Conservation (phyloP, 148 eudicot species). For the Arctostaphylos glauca region DNA sequence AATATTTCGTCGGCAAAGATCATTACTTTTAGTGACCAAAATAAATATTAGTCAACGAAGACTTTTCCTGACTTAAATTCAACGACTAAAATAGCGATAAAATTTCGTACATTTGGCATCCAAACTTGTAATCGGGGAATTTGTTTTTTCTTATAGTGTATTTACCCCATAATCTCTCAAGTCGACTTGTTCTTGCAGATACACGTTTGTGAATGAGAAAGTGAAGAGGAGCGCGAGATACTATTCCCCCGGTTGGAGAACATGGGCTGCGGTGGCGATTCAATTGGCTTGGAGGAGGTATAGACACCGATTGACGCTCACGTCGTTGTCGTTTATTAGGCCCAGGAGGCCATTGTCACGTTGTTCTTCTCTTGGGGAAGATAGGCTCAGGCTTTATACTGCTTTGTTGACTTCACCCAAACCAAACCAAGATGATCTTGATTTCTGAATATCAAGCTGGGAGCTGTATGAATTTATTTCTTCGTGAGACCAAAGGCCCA, state of each 20-base stretch:
- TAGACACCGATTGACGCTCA: slow-evolving; percentile 68
- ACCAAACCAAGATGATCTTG: slow-evolving; percentile 93
- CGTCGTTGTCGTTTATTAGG: slow-evolving; percentile 87
- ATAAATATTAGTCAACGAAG: too few species aligned
- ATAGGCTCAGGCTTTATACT: slow-evolving; percentile 76
- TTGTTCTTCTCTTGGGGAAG: slow-evolving; percentile 84
- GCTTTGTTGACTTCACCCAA: slow-evolving; percentile 92
- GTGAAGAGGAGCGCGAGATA: slow-evolving; percentile 89
- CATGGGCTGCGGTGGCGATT: slow-evolving; percentile 93
- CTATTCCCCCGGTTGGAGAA: slow-evolving; percentile 95
- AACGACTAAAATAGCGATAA: too few species aligned
- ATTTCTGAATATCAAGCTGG: slow-evolving; percentile 28
- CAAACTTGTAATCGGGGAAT: too few species aligned
- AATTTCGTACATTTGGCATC: too few species aligned
- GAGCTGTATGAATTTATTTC: background rate
- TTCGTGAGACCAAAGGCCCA: background rate
- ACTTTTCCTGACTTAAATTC: too few species aligned
- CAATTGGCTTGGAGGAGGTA: slow-evolving; percentile 94
- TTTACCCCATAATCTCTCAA: background rate
- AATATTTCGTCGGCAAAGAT: too few species aligned
- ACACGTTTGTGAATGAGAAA: slow-evolving; percentile 77
- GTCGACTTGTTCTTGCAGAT: background rate
- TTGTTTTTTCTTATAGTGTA: too few species aligned
- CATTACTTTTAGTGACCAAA: too few species aligned
- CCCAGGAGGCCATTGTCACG: slow-evolving; percentile 89